These are phyloP conservation scores for Xylaria sp. DNA, from an alignment of 2,329 filamentous ascomycete genomes.

Conservation along the genomic window DNA sequence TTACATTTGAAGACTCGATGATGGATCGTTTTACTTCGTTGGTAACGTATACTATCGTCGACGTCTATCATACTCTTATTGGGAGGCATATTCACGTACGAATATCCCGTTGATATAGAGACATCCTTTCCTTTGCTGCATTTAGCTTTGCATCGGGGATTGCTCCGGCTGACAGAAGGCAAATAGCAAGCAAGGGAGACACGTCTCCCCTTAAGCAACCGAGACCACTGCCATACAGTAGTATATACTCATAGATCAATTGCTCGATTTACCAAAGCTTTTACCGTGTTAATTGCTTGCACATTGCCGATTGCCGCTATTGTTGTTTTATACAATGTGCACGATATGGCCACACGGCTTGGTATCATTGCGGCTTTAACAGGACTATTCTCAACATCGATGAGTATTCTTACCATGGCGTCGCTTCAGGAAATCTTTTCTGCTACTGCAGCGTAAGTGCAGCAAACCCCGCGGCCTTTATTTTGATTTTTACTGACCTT, in stretches of 20 bases:
- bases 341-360: conserved; percentile 20
- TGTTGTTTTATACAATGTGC: conserved; percentile 27
- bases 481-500: conserved; percentile 3
- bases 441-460: conserved; percentile 32
- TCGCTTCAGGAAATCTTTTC: conserved; percentile 35
- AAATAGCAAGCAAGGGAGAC: conserved; percentile 4
- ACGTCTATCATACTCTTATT: conserved; percentile 30
- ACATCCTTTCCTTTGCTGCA: neutral
- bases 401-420: conserved; percentile 35
- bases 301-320: conserved; percentile 31
- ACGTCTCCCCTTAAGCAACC: conserved; percentile 25
- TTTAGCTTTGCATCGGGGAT: too few species aligned
- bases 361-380: conserved; percentile 31
- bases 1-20: conserved; percentile 35
- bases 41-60: conserved; percentile 30
- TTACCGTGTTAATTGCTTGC: conserved; percentile 32
- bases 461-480: neutral
- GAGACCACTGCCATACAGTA: conserved; percentile 30
- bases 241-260: conserved; percentile 32
- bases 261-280: conserved; percentile 26
- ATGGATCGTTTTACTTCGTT: conserved; percentile 35
- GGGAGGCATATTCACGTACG: conserved; percentile 31
- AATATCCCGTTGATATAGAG: neutral
- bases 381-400: conserved; percentile 32
- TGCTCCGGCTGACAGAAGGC: neutral